Evolutionary conservation across 2,329 filamentous ascomycete genomes (phyloP).

Genomic region (Fusarium sp.): DNA sequence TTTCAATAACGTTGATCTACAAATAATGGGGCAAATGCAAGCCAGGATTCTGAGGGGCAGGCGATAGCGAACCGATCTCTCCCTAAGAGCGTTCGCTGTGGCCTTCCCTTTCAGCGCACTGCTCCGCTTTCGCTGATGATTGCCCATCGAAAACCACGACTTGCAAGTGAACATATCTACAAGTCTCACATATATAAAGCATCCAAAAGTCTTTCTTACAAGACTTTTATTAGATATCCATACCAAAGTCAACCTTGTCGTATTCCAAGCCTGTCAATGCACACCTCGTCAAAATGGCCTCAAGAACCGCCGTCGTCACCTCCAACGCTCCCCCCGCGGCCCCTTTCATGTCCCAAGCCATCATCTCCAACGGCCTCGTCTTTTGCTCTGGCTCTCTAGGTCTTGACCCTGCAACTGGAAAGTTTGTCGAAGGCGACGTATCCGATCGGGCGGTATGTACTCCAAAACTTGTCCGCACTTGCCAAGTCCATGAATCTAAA

Average conservation of each 20-base stretch:
- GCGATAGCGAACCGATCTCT: neutral
- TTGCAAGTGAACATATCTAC: neutral
- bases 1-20: neutral
- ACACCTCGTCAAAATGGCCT: neutral
- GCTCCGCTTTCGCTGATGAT: neutral
- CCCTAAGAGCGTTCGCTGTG: neutral
- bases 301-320: constrained; percentile 26
- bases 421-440: neutral
- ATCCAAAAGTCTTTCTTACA: neutral
- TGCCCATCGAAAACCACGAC: neutral
- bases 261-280: neutral
- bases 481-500: neutral
- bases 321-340: constrained; percentile 17
- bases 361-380: constrained; percentile 27
- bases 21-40: neutral
- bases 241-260: neutral
- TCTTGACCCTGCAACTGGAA: neutral
- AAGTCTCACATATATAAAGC: neutral
- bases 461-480: neutral
- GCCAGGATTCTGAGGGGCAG: neutral
- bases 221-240: too few relatives aligned
- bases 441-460: neutral
- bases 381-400: constrained; percentile 19
- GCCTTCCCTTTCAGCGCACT: neutral
- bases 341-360: constrained; percentile 29